Base-by-base conservation (phyloP, 208 protist genomes). In the Leishmania mexicana region DNA sequence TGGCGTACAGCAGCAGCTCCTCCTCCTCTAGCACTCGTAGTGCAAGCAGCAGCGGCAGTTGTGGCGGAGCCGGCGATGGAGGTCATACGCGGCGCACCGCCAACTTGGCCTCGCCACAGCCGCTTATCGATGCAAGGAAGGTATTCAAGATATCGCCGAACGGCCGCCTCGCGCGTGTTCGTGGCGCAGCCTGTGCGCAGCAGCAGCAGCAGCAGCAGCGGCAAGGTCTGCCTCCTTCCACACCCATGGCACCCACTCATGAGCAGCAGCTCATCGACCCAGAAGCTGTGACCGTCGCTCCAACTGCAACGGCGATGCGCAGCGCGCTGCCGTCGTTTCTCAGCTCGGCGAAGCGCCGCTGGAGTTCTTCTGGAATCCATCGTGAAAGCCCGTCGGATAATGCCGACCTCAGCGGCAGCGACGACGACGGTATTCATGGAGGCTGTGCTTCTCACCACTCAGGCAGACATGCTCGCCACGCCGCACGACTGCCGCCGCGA, bases 101-200 rank as follows among this genome's bases (percentile, higher is more conserved):
- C 11, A 21, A n/a, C 8, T 13, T n/a, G 24, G 45, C 24, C 17
- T 47, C 79, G 15, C 40, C 79, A 21, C 42, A 28, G 21, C 40
- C 79, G 67, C 79, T 76, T 15, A 38, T 77, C 28, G 79, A 82
- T 35, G 79, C 58, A 31, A 42, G 79, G 1, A 72, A 70, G 31
- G 38, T 71, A 4, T 82, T 77, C 19, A 82, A 82, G 42, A 7
- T 70, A 19, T 82, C 79, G 10, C 70, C 58, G n/a, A 60, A 62
- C 75, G 68, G 40, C 57, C 24, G 57, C 24, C 57, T 62, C 3
- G 28, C 57, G 19, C 31, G 38, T 8, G 45, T 35, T 54, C 13
- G n/a, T 35, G 42, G 0, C 28, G 28, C 40, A 0, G 21, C 3
- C 17, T 19, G 5, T 49, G 6, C 71, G 6, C 71, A 53, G 71